Evolutionary conservation across 495 filamentous ascomycete species (phyloP), one percentile per base, ranked within the genome.

Genomic region (Rusavskia elegans): DNA sequence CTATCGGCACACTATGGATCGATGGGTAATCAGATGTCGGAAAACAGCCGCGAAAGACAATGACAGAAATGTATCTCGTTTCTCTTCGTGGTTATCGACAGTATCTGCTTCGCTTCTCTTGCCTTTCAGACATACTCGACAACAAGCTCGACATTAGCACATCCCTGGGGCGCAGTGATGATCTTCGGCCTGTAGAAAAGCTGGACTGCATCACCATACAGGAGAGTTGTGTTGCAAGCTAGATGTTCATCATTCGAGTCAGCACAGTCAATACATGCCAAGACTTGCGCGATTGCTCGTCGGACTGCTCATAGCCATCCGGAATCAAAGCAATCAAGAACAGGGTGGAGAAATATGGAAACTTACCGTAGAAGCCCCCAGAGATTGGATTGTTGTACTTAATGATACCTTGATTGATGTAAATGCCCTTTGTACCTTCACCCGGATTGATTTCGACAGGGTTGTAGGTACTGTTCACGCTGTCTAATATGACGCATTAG

Each of bases 51-150:
- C 25, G 25, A 27, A 27, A 3, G 25, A 27, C 25, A 27, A 27
- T 27, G 2, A 27, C 25, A 27, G 25, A 27, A 27, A 27, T 27
- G 4, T 27, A 27, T 2, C 7, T 6, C 25, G 0, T 3, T 6
- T 27, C 2, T 3, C 25, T 27, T 27, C 25, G 7, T 6, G 1
- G 25, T 6, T 27, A 3, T 27, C 25, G 3, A 27, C 7, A 3
- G 7, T 6, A 27, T 3, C 25, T 27, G 4, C 25, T 27, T 27
- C 1, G 25, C 25, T 4, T 39, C 5, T 39, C 37, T 20, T 11
- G 16, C 30, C 59, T 25, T 58, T 58, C 53, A 61, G 51, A 53
- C 57, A 58, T 42, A 61, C 55, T 32, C 50, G n/a, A 57, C 45
- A 2, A 53, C 29, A 11, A 48, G 40, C 44, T 50, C 39, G 19